These are phyloP conservation scores for Pseudogymnoascus sp. DNA, from an alignment of 2,329 filamentous ascomycete genomes.

Conservation along the genomic window DNA sequence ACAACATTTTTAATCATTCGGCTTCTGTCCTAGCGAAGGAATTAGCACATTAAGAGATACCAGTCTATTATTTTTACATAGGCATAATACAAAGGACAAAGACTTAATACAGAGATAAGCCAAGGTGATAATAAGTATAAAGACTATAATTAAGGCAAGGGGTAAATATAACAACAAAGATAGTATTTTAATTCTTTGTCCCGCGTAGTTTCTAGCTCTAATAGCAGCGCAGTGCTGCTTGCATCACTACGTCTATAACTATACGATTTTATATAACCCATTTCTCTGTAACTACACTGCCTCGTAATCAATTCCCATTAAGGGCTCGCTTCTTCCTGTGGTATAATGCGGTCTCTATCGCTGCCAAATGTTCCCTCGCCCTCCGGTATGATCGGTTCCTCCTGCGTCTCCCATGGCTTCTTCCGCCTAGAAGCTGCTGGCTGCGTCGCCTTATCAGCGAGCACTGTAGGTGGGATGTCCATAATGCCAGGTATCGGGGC, in stretches of 20 bases:
- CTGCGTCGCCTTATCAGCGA: constrained; percentile 56
- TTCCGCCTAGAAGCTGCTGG: constrained; percentile 34
- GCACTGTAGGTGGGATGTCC: constrained; percentile 74
- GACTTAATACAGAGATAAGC: too few species aligned
- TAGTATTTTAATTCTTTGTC: neutral
- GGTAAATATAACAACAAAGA: neutral
- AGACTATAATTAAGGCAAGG: neutral
- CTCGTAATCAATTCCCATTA: neutral
- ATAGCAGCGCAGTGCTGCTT: neutral
- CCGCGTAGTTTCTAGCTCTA: neutral
- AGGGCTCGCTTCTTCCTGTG: constrained; percentile 20
- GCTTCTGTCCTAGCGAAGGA: neutral
- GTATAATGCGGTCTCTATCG: constrained; percentile 22
- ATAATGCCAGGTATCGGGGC: constrained; percentile 80
- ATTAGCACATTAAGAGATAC: neutral
- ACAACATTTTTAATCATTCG: neutral
- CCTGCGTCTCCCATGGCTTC: constrained; percentile 74
- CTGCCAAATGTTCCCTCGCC: constrained; percentile 29
- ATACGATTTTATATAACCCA: neutral
- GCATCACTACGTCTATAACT: neutral
- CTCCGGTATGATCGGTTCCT: constrained; percentile 29
- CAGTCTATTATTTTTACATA: neutral
- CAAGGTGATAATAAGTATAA: neutral
- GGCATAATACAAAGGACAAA: neutral
- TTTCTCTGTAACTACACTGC: neutral